Evolutionary conservation across 2,329 filamentous ascomycete species (phyloP), one percentile per base, ranked within the genome.

Genomic region (Fusarium udum): DNA sequence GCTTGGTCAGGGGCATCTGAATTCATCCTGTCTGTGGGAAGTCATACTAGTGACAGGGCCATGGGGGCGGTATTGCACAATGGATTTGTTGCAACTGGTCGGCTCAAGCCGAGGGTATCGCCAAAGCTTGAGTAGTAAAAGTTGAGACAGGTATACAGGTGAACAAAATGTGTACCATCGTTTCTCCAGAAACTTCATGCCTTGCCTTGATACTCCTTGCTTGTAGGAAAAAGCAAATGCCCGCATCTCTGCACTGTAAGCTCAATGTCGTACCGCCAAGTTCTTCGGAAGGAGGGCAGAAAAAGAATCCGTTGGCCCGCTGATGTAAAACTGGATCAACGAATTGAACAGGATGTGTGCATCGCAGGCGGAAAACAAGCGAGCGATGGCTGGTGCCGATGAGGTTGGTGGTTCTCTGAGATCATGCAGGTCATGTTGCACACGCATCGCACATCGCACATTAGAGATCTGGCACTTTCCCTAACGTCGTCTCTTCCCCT

Each of bases 341-440:
- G 40, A 61, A 61, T 59, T 51, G 66, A 53, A 37, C 22, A 72
- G 56, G 66, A 64, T 61, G 37, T 43, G 63, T 62, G 64, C 70
- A 67, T 74, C 64, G 59, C 40, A 66, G 58, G 55, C 61, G 65
- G 72, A 56, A 64, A 65, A 69, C 72, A 78, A 78, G 76, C 76
- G 74, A 78, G 67, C 64, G 76, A 78, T 61, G 65, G 73, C 70
- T 77, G 70, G 62, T 48, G 63, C 66, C 63, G 74, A 68, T 71
- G 68, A 77, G 70, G 76, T 73, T 78, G 67, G 59, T 70, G 61
- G 67, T 69, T 69, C 65, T 75, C 69, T 73, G 55, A 78, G 77
- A 78, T 78, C 69, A 78, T 78, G 77, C 76, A 78, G 72, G 67
- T 75, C 70, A 65, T 67, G 75, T 77, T 42, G 69, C 71, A 78